Base-by-base conservation (phyloP, 140 eudicot species). In the Stevia rebaudiana region DNA sequence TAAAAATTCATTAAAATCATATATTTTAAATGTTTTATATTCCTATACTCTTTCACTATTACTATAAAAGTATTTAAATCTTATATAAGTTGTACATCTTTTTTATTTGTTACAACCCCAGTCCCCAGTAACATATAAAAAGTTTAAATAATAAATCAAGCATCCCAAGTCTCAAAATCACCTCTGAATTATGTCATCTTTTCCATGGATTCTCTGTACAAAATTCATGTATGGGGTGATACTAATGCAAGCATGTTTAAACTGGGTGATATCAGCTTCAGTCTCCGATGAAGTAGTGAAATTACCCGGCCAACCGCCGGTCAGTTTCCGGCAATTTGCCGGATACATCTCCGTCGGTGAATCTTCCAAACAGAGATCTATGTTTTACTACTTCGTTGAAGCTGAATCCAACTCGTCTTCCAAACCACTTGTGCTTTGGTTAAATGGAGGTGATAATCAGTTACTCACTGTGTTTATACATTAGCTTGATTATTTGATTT, bases 351-450 rank as follows among this genome's bases (percentile, higher is more conserved):
- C 75, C 63, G 64, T 86, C 16, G 86, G 82, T 66, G 74, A 68
- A 28, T 42, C n/a, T n/a, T n/a, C 68, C 40, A 64, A 77, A 21
- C 53, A 58, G 50, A 82, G 95, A 72, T 42, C 78, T 12, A 63
- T 79, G 3, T 90, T 86, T 67, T 90, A 90, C 71, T 90, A 90
- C 74, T 90, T 86, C 75, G 90, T 90, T 56, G 80, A 90, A 74
- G 95, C 95, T 30, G 83, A 84, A 75, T 57, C 78, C 3, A 46
- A 80, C 23, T 72, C 94, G 15, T 76, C 86, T 78, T 77, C 86
- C n/a, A 90, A 80, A 72, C 95, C 97, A 42, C 85, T 90, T 44
- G 97, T 84, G 40, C 81, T 86, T 11, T 84, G 95, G 95, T 79
- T 90, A 37, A 90, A 89, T 79, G 95, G 95, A 81, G 97, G 55